These are phyloP conservation scores for Apiospora aurea DNA, from an alignment of 2,329 filamentous ascomycete species.

Conservation along the genomic window DNA sequence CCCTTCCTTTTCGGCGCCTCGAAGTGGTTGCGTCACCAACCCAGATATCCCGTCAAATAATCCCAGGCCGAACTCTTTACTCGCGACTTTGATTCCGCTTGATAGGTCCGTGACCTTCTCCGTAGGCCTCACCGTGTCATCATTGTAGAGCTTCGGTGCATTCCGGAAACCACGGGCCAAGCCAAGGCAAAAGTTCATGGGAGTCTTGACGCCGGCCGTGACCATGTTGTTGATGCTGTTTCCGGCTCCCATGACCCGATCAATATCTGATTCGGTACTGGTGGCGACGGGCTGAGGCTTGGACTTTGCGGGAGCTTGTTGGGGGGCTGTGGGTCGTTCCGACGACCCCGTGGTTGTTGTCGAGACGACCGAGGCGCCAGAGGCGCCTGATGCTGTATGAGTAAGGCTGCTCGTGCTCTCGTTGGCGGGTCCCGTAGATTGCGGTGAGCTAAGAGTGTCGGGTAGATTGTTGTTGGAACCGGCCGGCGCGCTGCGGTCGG, in stretches of 20 bases:
- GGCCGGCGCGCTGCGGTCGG: background rate
- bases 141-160: constrained; percentile 83
- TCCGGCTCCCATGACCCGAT: constrained; percentile 69
- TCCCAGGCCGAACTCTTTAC: constrained; percentile 79
- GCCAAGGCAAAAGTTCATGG: constrained; percentile 84
- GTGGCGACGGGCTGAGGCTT: constrained; percentile 27
- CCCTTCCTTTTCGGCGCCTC: constrained; percentile 72
- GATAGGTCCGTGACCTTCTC: constrained; percentile 81
- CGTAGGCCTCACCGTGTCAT: constrained; percentile 78
- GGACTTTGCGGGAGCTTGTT: background rate
- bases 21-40: constrained; percentile 77
- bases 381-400: constrained; percentile 22
- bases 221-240: constrained; percentile 77
- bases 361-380: constrained; percentile 6
- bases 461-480: background rate
- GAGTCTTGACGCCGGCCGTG: constrained; percentile 76
- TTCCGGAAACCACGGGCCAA: constrained; percentile 89
- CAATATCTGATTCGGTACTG: constrained; percentile 49
- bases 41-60: constrained; percentile 85
- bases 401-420: constrained; percentile 24
- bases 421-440: background rate
- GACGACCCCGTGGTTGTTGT: constrained; percentile 18
- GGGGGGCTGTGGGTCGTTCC: background rate
- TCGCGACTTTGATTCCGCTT: constrained; percentile 78
- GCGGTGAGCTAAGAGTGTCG: background rate